Evolutionary conservation across 805 yeast species (phyloP).

Genomic region (Clavispora carvajalis): DNA sequence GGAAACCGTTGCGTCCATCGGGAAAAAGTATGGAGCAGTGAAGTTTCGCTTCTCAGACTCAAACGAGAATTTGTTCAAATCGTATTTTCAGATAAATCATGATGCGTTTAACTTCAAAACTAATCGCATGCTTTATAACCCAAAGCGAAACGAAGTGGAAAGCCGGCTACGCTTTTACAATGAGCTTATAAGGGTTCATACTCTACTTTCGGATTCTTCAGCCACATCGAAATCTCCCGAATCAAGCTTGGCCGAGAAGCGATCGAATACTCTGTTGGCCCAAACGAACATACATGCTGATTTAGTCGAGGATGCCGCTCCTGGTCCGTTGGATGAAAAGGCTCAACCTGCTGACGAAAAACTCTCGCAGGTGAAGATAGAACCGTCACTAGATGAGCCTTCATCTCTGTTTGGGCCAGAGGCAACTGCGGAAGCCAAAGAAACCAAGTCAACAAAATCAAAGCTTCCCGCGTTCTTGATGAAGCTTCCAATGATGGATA

Average conservation of each 20-base stretch:
- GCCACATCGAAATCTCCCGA: neutral
- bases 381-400: too few species aligned
- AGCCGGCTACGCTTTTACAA: slow-evolving; percentile 44
- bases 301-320: too few species aligned
- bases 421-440: neutral
- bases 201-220: neutral
- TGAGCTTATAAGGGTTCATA: slow-evolving; percentile 41
- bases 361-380: too few species aligned
- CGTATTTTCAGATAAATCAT: slow-evolving; percentile 32
- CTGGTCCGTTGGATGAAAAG: too few species aligned
- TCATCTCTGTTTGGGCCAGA: neutral
- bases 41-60: slow-evolving; percentile 60
- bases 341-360: too few species aligned
- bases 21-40: slow-evolving; percentile 64
- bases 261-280: too few species aligned
- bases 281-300: too few species aligned
- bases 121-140: slow-evolving; percentile 43
- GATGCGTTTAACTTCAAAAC: slow-evolving; percentile 50
- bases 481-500: slow-evolving; percentile 63
- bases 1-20: slow-evolving; percentile 47
- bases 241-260: slow-evolving; percentile 6
- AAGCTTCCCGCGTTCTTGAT: slow-evolving; percentile 18
- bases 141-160: slow-evolving; percentile 37
- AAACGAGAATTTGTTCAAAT: slow-evolving; percentile 15
- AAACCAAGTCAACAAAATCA: neutral